Evolutionary conservation across 2,329 filamentous ascomycete genomes (phyloP), one percentile per base, ranked within the genome.

Genomic region (Diaporthe sp.): DNA sequence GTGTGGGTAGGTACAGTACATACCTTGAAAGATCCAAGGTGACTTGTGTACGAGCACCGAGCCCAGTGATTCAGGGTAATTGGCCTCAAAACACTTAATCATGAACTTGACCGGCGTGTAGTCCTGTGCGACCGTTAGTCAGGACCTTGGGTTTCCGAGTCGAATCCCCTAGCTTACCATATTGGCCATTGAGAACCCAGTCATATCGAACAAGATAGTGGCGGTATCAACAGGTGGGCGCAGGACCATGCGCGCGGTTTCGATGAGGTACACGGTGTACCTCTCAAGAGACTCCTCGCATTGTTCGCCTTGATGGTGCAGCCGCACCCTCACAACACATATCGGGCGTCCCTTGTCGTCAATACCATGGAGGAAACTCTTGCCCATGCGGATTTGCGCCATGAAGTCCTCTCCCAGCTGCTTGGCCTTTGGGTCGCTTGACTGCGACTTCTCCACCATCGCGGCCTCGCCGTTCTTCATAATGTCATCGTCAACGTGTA

Each of bases 41-140:
- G 97, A 92, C 83, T 98, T 98, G 87, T 99, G 97, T 50, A 99
- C 94, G 59, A 98, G 89, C 3, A 98, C 94, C 2, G 93, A 90
- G 37, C 96, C 97, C 1, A 99, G 88, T 63, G 92, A 96, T 83
- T 99, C 97, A 0, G 97, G 97, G 79, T 98, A 99, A 82, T 99
- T 98, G 75, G 97, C 97, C 85, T 99, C 97, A 81, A 99, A 99
- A 83, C 96, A 98, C 84, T 98, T 97, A 84, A 99, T 98, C 93
- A 99, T 98, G 85, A 98, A 99, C 81, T 98, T 99, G 73, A 99
- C 94, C 1, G 97, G 96, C 0, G 94, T 91, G 82, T 98, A 98
- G 83, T 99, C 97, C 92, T 93, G 73, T 44, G 73, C 82, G 47
- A 80, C 79, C 47, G 71, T 77, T 13, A 35, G 50, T 7, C 9